Base-by-base conservation (phyloP, 176 grass and related monocot species). In the Carex littledalei region DNA sequence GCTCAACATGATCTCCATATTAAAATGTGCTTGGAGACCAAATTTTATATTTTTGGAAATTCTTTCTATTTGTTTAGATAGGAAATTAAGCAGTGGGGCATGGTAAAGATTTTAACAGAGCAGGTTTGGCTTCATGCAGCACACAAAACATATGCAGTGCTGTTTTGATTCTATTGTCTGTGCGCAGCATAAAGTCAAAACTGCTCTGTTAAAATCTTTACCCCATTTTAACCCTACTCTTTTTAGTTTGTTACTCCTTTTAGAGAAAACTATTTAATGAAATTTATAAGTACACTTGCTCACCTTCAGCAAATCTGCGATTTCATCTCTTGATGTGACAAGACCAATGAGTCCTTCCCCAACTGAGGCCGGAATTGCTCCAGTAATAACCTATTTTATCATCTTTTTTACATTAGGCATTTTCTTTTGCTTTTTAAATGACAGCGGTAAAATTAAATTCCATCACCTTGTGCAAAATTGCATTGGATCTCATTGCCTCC, bases 281-380 rank as follows among this genome's bases (percentile, higher is more conserved):
- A 50, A 9, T 4, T 73, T 66, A 74, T 84, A 68, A 72, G 6
- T 63, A 17, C 39, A 22, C 64, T 64, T 75, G 37, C 81, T 82
- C 69, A 99, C 96, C 91, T 99, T 94, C 14, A 99, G 88, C 66
- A 99, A 86, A 92, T 99, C 90, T 59, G 93, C 79, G 53, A 99
- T 99, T 73, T 95, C 93, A 89, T 94, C 93, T 91, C 96, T 95
- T 84, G 90, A 91, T 82, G 91, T 99, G 32, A 99, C 93, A 85
- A 95, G 93, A 24, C 93, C 93, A 88, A 99, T 99, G 82, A 99
- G 91, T 88, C 85, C 91, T 77, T 91, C 72, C 31, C 96, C 96
- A 86, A 99, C 90, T 56, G 56, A 80, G 21, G 84, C 79, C 75
- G 93, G 93, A 92, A 99, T 94, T 61, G 90, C 96, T 86, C 75